Conservation (phyloP, 1,284 basidiomycete species). For the Irpex lacteus region DNA sequence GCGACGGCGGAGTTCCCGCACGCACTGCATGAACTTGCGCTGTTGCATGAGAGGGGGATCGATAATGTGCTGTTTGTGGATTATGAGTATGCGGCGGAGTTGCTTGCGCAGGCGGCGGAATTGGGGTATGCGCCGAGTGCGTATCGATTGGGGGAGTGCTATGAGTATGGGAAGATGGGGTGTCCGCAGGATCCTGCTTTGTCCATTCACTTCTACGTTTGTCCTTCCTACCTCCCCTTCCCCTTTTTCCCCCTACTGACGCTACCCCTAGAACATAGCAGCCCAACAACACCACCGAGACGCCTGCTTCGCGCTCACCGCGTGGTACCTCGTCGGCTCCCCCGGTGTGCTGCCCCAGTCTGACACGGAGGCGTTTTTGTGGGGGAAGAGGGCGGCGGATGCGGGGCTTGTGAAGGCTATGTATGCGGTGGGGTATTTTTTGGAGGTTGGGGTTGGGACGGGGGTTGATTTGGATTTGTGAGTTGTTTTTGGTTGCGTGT, state of each 20-base stretch:
- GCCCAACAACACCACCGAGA: slow-evolving; percentile 97
- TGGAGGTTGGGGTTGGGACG: slow-evolving; percentile 90
- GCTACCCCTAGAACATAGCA: slow-evolving; percentile 99
- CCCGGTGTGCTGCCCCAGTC: slow-evolving; percentile 97
- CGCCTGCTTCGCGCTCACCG: slow-evolving; percentile 97
- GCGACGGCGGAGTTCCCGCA: slow-evolving; percentile 96
- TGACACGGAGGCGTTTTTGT: slow-evolving; percentile 95
- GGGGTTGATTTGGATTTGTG: slow-evolving; percentile 66
- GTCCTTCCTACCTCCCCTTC: too few species aligned
- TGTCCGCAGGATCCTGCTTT: slow-evolving; percentile 98
- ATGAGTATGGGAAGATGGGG: slow-evolving; percentile 98
- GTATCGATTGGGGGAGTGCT: slow-evolving; percentile 95
- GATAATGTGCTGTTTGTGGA: slow-evolving; percentile 98
- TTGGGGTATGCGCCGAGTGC: slow-evolving; percentile 96
- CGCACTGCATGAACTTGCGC: slow-evolving; percentile 92
- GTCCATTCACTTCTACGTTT: slow-evolving; percentile 97
- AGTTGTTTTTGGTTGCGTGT: neutral
- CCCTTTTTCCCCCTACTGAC: too few species aligned
- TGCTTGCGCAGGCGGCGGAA: slow-evolving; percentile 93
- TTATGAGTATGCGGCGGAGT: slow-evolving; percentile 91
- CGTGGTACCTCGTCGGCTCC: slow-evolving; percentile 98
- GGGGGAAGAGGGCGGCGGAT: slow-evolving; percentile 91
- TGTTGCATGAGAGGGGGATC: slow-evolving; percentile 93
- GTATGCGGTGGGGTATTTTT: slow-evolving; percentile 98
- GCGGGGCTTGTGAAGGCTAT: slow-evolving; percentile 89